Evolutionary conservation across 208 protist genomes (phyloP), one percentile per base, ranked within the genome.

Genomic region (Naegleria fowleri): DNA sequence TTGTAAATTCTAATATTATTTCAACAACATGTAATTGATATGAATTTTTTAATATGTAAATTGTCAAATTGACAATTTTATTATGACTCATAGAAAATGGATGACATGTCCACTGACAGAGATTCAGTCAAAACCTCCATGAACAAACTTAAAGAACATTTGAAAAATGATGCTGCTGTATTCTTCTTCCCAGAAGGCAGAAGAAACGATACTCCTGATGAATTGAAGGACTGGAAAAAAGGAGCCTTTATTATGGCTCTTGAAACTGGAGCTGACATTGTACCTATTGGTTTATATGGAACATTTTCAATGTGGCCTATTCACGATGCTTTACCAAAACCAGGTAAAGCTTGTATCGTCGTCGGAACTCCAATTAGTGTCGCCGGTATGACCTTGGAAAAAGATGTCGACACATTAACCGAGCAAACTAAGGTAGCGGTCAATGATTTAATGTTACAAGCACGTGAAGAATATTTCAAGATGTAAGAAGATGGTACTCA

Each of bases 181-280:
- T 97, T 96, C 89, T 79, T 79, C 67, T 79, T 79, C 67, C 96
- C 96, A 9, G 96, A 97, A 90, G 96, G 96, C 15, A 92, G 94
- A 43, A 95, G 96, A 76, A 97, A 93, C 93, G 91, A 90, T 84
- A 92, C 95, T 83, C 94, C 95, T n/a, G 94, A 95, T 15, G 91
- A 90, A 4, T 92, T 97, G 3, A 92, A 94, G 39, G 94, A 95
- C 0, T 97, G 96, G 90, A 95, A 95, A 48, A 93, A 95, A 19
- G 96, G 96, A 58, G 97, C 97, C 93, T 97, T 97, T 90, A 92
- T 86, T 41, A 93, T 97, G 2, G 95, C 95, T 15, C 79, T 96
- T 9, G 94, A 97, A 52, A 95, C 97, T 92, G 94, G 91, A 13
- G 96, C 95, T 51, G 93, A 93, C 29, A 96, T 97, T 90, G 93